A percentile compares a stretch with the other conserved stretches of the same genome.
Evolutionary conservation across 2,329 filamentous ascomycete species (phyloP).

Genomic region (Pseudogymnoascus sp.): DNA sequence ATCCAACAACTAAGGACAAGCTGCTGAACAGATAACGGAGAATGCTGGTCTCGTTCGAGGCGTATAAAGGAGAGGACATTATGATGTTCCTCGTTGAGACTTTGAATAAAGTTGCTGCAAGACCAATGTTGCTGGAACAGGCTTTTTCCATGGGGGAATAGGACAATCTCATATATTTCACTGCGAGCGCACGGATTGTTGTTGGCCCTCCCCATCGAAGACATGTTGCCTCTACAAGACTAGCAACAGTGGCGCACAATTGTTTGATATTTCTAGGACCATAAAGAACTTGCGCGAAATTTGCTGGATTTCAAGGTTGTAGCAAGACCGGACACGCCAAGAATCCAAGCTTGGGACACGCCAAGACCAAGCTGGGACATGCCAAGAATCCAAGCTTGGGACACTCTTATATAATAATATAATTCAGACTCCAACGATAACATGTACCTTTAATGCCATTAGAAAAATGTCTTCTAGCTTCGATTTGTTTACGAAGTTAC

Average conservation of each 20-base stretch:
- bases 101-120: neutral
- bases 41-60: neutral
- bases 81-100: neutral
- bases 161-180: neutral
- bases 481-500: constrained; percentile 12
- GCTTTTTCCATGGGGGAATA: neutral
- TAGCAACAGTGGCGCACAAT: neutral
- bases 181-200: neutral
- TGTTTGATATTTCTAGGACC: neutral
- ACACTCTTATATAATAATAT: neutral
- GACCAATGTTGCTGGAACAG: neutral
- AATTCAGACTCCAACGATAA: neutral
- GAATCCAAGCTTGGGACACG: neutral
- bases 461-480: constrained; percentile 10
- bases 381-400: neutral
- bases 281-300: neutral
- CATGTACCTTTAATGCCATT: neutral
- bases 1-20: neutral
- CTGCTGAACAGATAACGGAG: neutral
- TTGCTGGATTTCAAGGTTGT: neutral
- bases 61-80: neutral
- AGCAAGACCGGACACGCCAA: neutral
- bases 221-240: neutral
- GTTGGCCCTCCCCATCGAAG: neutral
- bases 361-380: neutral